Conservation (phyloP, 768 basidiomycete genomes). For the Amyloporia xantha region DNA sequence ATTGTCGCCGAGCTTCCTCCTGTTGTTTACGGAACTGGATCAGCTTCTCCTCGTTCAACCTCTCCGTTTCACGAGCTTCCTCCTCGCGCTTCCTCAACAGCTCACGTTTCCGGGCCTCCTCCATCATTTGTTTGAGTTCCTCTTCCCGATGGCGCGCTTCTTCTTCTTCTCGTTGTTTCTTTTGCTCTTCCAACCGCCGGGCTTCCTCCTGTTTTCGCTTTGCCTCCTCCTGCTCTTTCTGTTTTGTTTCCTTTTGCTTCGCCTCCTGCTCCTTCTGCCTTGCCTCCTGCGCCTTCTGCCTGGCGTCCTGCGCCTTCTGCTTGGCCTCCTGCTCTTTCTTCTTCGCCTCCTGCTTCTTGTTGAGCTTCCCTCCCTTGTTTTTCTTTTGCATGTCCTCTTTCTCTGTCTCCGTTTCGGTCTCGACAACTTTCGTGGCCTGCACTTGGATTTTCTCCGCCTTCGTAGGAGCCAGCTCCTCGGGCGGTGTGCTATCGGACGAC, state of each 20-base stretch:
- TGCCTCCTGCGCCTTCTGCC: constrained; percentile 8
- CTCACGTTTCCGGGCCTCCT: constrained; percentile 13
- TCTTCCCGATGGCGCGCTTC: constrained; percentile 27
- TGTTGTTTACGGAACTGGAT: not conserved
- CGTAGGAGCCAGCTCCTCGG: not conserved
- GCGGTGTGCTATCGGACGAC: not conserved
- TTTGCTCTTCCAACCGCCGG: constrained; percentile 20
- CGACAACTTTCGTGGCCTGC: not conserved
- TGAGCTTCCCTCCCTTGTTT: not conserved
- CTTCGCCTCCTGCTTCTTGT: constrained; percentile 1
- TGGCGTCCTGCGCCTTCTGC: constrained; percentile 6
- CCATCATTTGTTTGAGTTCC: constrained; percentile 24
- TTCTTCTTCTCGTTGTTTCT: constrained; percentile 26
- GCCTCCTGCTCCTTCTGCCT: constrained; percentile 12
- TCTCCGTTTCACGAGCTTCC: not conserved
- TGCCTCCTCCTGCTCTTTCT: constrained; percentile 17
- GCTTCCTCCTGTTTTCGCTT: constrained; percentile 14
- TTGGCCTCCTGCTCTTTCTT: constrained; percentile 9
- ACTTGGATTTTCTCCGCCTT: not conserved
- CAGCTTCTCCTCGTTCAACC: not conserved
- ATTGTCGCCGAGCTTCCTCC: not conserved
- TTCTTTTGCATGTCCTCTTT: constrained; percentile 1
- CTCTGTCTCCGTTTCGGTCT: not conserved
- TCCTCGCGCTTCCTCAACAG: constrained; percentile 12
- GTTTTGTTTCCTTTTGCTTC: constrained; percentile 11